phyloP scores from a whole-genome alignment of 345 rosid genomes.

The Brassica carinata region DNA sequence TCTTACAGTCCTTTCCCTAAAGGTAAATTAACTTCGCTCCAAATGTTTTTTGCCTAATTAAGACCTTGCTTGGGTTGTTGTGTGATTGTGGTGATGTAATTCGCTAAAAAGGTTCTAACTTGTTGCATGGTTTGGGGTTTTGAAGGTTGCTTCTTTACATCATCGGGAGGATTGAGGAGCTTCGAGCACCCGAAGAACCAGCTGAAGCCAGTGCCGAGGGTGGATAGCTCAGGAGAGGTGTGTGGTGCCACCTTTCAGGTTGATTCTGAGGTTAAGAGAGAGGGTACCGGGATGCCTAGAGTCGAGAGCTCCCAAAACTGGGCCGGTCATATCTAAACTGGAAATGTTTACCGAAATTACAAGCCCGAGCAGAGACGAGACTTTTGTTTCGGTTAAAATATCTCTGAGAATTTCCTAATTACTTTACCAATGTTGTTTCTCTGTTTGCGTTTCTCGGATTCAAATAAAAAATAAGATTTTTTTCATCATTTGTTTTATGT shows the following conservation, averaged over 20 bases:
- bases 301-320: slow-evolving; percentile 91
- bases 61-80: neutral
- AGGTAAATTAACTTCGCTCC: slow-evolving; percentile 49
- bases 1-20: slow-evolving; percentile 76
- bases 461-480: slow-evolving; percentile 8
- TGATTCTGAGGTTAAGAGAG: slow-evolving; percentile 70
- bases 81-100: neutral
- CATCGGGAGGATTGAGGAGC: slow-evolving; percentile 92
- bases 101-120: neutral
- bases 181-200: slow-evolving; percentile 83
- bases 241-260: slow-evolving; percentile 84
- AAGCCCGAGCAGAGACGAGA: slow-evolving; percentile 1
- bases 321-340: slow-evolving; percentile 53
- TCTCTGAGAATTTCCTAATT: neutral
- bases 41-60: neutral
- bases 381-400: slow-evolving; percentile 12
- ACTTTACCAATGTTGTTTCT: neutral
- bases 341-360: slow-evolving; percentile 3
- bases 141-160: slow-evolving; percentile 87
- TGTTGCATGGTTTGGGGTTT: slow-evolving; percentile 22
- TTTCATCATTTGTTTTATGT: neutral
- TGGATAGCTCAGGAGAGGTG: slow-evolving; percentile 86
- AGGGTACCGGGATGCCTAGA: slow-evolving; percentile 73
- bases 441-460: slow-evolving; percentile 11
- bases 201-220: slow-evolving; percentile 89